Evolutionary conservation across 2,329 filamentous ascomycete species (phyloP).

Genomic region (Colletotrichum truncatum): DNA sequence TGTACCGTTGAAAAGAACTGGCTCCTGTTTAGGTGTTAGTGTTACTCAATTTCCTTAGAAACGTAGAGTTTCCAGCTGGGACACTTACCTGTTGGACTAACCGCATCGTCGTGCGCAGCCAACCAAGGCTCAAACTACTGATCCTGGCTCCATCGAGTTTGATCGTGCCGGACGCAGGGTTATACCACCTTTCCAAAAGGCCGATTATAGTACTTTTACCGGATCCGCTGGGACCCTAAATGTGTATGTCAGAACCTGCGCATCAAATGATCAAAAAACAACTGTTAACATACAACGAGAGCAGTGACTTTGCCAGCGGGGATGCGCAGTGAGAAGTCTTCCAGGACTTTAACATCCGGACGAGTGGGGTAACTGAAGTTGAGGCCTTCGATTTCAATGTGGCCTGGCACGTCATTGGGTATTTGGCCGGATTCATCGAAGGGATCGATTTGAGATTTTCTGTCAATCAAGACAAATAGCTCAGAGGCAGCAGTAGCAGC

Average conservation of each 20-base stretch:
- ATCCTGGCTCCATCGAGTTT: slow-evolving; percentile 38
- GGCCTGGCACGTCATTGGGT: slow-evolving; percentile 50
- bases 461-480: slow-evolving; percentile 37
- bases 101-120: slow-evolving; percentile 41
- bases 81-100: slow-evolving; percentile 40
- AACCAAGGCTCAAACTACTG: slow-evolving; percentile 36
- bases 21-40: slow-evolving; percentile 34
- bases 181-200: slow-evolving; percentile 73
- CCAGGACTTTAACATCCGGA: slow-evolving; percentile 71
- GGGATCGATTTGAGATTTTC: slow-evolving; percentile 36
- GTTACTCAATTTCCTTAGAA: not conserved
- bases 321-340: slow-evolving; percentile 66
- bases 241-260: slow-evolving; percentile 35
- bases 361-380: slow-evolving; percentile 76
- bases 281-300: slow-evolving; percentile 62
- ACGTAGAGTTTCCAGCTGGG: not conserved
- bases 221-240: slow-evolving; percentile 65
- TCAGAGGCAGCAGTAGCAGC: slow-evolving; percentile 35
- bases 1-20: slow-evolving; percentile 35
- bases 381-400: slow-evolving; percentile 68
- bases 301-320: slow-evolving; percentile 74
- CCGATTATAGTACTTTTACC: slow-evolving; percentile 77
- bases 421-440: slow-evolving; percentile 20
- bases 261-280: slow-evolving; percentile 56
- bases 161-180: slow-evolving; percentile 34